Evolutionary conservation across 345 rosid species (phyloP), one percentile per base, ranked within the genome.

Genomic region (Citrus unshiu): DNA sequence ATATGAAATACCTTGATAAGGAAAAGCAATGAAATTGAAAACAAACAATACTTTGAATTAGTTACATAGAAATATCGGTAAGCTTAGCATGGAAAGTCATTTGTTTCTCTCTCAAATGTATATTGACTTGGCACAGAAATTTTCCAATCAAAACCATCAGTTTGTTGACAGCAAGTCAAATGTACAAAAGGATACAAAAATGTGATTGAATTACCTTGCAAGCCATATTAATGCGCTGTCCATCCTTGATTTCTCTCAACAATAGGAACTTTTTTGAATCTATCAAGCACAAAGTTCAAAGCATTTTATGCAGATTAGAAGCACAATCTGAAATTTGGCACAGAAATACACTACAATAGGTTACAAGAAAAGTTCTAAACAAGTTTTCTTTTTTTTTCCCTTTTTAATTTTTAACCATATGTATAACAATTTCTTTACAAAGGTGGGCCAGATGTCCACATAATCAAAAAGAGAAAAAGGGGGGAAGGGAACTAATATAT

Each of bases 231-330:
- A 81, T 79, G 57, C 39, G 43, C 75, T 79, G 80, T 21, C 89
- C 88, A 76, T 87, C 85, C 85, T 84, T 88, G 81, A 94, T 85
- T 83, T 90, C 95, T 80, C 89, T 90, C 78, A 94, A 66, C 67
- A 88, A 81, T 16, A 75, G 70, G 87, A 85, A 88, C 39, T 78
- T 83, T 78, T 59, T 70, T 51, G 86, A 71, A 60, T 84, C 92
- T 86, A 73, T 30, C 25, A 80, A 59, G 62, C 59, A 74, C 58
- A 40, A 63, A 57, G 40, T 70, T 73, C 22, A 13, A 14, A 73
- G 54, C 57, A 63, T 59, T 70, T 64, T 35, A 74, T 19, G 14
- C 64, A 39, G 37, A 67, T 30, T 74, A 34, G 51, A 35, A 40
- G 57, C 22, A 34, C 12, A 24, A 40, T 63, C 25, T 22, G 67